Percentiles rank a stretch among this genome's conserved stretches.
These are phyloP conservation scores for Trichoderma endophyticum DNA, from an alignment of 2,329 filamentous ascomycete species.

Conservation along the genomic window DNA sequence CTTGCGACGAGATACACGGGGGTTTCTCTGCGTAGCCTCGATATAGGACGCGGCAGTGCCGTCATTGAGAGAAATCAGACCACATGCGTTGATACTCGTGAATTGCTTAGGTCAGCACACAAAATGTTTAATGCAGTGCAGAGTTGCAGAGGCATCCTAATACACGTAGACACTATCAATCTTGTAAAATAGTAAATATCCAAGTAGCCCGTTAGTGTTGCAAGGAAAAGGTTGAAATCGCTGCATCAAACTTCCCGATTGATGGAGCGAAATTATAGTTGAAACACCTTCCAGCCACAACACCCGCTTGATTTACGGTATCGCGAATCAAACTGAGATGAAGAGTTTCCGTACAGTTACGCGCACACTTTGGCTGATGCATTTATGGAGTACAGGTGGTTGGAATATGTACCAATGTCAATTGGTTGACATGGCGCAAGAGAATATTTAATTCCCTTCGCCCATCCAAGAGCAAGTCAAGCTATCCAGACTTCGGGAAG, in stretches of 20 bases:
- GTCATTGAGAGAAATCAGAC: not conserved
- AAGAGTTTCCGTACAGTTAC: not conserved
- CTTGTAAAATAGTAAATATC: not conserved
- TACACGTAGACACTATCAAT: not conserved
- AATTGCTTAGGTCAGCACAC: not conserved
- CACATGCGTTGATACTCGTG: not conserved
- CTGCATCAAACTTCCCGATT: not conserved
- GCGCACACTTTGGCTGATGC: not conserved
- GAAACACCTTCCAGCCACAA: not conserved
- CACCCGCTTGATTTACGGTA: too few species aligned
- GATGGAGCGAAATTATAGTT: not conserved
- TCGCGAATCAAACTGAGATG: not conserved
- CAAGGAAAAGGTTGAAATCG: not conserved
- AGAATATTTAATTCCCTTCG: not conserved
- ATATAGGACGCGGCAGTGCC: not conserved
- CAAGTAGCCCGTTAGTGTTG: not conserved
- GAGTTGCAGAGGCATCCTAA: not conserved
- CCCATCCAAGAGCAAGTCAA: not conserved
- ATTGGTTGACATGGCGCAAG: not conserved
- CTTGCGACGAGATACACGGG: not conserved
- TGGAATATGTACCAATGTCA: not conserved
- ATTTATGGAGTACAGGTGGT: not conserved
- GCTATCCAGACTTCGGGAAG: not conserved
- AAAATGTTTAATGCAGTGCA: not conserved
- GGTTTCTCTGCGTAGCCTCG: not conserved